Conservation (phyloP, 208 protist species). For the Trypanosomatidae sp. region DNA sequence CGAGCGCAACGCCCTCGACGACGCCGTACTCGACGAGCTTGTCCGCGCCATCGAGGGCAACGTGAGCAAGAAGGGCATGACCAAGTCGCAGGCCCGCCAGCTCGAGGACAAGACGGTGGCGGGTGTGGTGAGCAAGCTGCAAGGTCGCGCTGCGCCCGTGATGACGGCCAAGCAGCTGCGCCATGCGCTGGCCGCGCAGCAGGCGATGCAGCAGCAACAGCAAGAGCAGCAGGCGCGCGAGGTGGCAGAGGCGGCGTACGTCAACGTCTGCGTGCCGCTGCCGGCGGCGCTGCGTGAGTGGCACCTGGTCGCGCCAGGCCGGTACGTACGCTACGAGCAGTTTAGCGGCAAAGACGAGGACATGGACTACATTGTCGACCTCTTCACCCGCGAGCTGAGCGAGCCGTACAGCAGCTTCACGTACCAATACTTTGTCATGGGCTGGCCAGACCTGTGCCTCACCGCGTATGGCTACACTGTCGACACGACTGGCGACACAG, state of each 20-base stretch:
- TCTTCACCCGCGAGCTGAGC: constrained; percentile 93
- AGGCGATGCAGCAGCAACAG: constrained; percentile 13
- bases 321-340: constrained; percentile 74
- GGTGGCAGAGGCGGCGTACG: constrained; percentile 30
- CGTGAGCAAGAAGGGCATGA: constrained; percentile 44
- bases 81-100: constrained; percentile 36
- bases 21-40: constrained; percentile 37
- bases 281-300: constrained; percentile 27
- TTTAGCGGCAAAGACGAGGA: constrained; percentile 59
- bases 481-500: constrained; percentile 12
- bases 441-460: constrained; percentile 93
- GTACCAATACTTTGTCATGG: constrained; percentile 97
- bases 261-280: constrained; percentile 43
- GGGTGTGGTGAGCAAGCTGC: constrained; percentile 13
- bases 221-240: constrained; percentile 8
- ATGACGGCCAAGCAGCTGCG: constrained; percentile 18
- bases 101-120: constrained; percentile 21
- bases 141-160: constrained; percentile 2
- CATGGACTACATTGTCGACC: constrained; percentile 83
- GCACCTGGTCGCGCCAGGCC: constrained; percentile 49
- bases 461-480: constrained; percentile 67
- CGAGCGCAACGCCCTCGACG: constrained; percentile 10
- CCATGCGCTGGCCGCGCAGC: constrained; percentile 20
- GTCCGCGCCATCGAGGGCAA: constrained; percentile 56
- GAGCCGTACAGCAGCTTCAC: constrained; percentile 99